Conservation (phyloP, 768 basidiomycete species). For the Pholiota microspora region DNA sequence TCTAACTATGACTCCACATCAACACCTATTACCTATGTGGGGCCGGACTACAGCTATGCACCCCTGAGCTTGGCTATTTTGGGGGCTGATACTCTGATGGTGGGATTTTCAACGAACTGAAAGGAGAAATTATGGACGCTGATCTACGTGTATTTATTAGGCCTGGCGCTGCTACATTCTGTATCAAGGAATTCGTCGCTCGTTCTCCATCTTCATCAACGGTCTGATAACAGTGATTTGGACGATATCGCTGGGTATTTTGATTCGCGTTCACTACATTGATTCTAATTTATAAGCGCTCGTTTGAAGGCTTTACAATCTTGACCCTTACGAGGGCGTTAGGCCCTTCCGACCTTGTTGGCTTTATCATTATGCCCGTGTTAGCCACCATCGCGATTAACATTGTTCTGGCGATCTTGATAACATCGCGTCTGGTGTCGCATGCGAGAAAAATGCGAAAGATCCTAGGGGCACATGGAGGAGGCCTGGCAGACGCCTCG, state of each 20-base stretch:
- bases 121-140: too few relatives aligned
- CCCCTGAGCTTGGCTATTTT: constrained; percentile 12
- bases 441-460: constrained; percentile 1
- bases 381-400: background rate
- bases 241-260: constrained; percentile 7
- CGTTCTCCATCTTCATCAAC: background rate
- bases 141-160: background rate
- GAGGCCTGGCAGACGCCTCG: background rate
- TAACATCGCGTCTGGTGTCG: constrained; percentile 4
- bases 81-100: constrained; percentile 15
- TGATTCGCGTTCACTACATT: background rate
- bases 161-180: constrained; percentile 12
- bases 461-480: constrained; percentile 1
- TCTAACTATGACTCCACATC: too few relatives aligned
- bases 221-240: background rate
- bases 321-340: too few relatives aligned
- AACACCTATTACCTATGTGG: too few relatives aligned
- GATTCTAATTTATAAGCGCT: too few relatives aligned
- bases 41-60: too few relatives aligned
- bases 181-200: background rate
- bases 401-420: constrained; percentile 5
- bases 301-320: too few relatives aligned
- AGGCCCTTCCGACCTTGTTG: too few relatives aligned
- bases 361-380: too few relatives aligned
- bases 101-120: background rate